Base-by-base conservation (phyloP, 2,329 filamentous ascomycete genomes). In the Tolypocladium paradoxum region DNA sequence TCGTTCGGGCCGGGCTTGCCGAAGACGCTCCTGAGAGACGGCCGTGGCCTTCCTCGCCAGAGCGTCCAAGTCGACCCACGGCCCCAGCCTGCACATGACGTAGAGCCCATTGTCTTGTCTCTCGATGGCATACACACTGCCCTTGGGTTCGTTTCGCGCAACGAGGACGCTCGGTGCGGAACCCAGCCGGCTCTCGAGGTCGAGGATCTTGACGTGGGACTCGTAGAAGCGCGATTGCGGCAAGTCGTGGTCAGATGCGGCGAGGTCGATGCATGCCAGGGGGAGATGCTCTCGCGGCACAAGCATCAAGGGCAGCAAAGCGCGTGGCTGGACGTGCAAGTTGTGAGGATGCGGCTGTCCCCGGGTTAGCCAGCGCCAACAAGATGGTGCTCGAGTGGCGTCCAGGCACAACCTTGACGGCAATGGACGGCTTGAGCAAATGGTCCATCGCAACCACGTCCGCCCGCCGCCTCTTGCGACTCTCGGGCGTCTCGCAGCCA, bases 41-140 rank as follows among this genome's bases (percentile, higher is more conserved):
- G 63, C 65, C 0, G 77, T 79, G 38, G 81, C 79, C 38, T 73
- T 66, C 12, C 67, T 64, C 27, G 69, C 68, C 31, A 90, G 70
- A 7, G 74, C 69, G 36, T 77, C 73, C 50, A 85, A 64, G 56
- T 83, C 78, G 24, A 87, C 75, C 84, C 85, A 88, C 22, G 72
- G 67, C 2, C 81, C 84, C 45, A 93, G 71, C 60, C 79, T 83
- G 66, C 84, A 90, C 29, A 89, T 65, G 12, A 81, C 79, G 64
- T 88, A 91, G 4, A 85, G 71, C 1, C 77, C 77, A 48, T 71
- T 67, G 18, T 75, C 71, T 36, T 87, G 81, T 27, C 81, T 76
- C 69, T 91, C 87, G n/a, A 88, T 70, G 14, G 77, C 84, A 63
- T 82, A 86, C 0, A 80, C 57, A 36, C 71, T 73, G 53, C 74